Evolutionary conservation across 345 rosid species (phyloP).

Genomic region (Kandelia obovata): DNA sequence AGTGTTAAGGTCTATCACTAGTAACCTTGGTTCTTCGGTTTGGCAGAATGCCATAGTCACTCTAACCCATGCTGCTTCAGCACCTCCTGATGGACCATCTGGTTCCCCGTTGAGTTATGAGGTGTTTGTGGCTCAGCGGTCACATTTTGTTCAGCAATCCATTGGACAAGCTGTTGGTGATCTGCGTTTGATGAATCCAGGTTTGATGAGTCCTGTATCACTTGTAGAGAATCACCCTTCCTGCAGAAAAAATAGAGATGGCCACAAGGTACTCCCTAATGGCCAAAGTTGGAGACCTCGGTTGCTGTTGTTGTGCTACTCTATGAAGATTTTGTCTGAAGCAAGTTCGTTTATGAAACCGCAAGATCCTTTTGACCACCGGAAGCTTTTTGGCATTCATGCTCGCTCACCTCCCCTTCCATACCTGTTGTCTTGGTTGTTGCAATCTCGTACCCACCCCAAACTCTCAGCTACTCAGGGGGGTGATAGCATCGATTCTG

Average conservation of each 20-base stretch:
- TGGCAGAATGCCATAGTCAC: slow-evolving; percentile 88
- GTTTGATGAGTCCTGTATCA: slow-evolving; percentile 86
- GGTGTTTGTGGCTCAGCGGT: slow-evolving; percentile 86
- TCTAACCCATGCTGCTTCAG: slow-evolving; percentile 92
- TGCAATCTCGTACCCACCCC: slow-evolving; percentile 91
- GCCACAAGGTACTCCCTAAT: slow-evolving; percentile 83
- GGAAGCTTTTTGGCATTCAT: slow-evolving; percentile 84
- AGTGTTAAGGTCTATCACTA: slow-evolving; percentile 62
- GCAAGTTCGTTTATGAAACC: slow-evolving; percentile 69
- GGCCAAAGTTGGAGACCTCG: slow-evolving; percentile 93
- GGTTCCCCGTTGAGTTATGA: slow-evolving; percentile 85
- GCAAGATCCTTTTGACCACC: slow-evolving; percentile 73
- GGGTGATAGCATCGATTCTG: slow-evolving; percentile 75
- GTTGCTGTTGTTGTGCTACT: slow-evolving; percentile 65
- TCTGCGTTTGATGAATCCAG: slow-evolving; percentile 81
- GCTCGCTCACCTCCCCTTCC: slow-evolving; percentile 85
- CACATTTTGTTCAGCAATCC: slow-evolving; percentile 88
- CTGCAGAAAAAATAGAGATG: slow-evolving; percentile 82
- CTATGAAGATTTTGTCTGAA: slow-evolving; percentile 83
- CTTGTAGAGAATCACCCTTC: slow-evolving; percentile 88
- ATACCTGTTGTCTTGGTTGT: slow-evolving; percentile 81
- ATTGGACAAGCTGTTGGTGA: slow-evolving; percentile 93
- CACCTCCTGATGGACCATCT: slow-evolving; percentile 95
- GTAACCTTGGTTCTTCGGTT: slow-evolving; percentile 65
- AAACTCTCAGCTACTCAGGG: slow-evolving; percentile 75